Evolutionary conservation across 2,329 filamentous ascomycete genomes (phyloP), one percentile per base, ranked within the genome.

Genomic region (Colletotrichum cereale): DNA sequence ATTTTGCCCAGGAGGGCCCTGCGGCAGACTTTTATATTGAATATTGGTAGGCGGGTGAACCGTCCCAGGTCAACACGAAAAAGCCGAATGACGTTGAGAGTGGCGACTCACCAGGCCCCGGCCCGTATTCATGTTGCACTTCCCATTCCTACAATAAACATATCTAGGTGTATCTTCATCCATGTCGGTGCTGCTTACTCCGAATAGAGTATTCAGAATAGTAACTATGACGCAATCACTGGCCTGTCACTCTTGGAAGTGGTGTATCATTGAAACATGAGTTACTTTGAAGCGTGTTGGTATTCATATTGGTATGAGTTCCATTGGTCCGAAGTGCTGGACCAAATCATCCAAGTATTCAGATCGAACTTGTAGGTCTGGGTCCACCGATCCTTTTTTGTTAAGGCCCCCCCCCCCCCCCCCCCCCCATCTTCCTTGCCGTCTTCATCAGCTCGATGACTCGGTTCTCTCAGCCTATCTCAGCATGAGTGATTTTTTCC

Each of bases 361-460:
- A 97, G 88, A 66, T 92, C 88, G 79, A 98, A 98, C 76, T 94
- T 95, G 85, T 97, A 99, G 60, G 88, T 90, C 78, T 97, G 92
- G 36, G 85, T 81, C 87, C 88, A 89, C 55, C 85, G 83, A 73
- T 88, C 82, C 67, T 81, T n/a, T n/a, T n/a, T n/a, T n/a, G n/a
- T n/a, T n/a, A n/a, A n/a, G n/a, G n/a, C n/a, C n/a, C n/a, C n/a
- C n/a, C n/a, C n/a, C n/a, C n/a, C n/a, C n/a, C n/a, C n/a, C n/a
- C n/a, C n/a, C n/a, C n/a, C n/a, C 18, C 11, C 31, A 62, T 44
- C 48, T 55, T 57, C 16, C 57, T 68, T 26, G n/a, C 31, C 34
- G 14, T 18, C 12, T n/a, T 16, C 50, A 24, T 55, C 29, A 38
- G 40, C 8, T 31, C 31, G 12, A 48, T 48, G 57, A 34, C 31